Evolutionary conservation across 2,329 filamentous ascomycete species (phyloP).

Genomic region (Tolypocladium tropicale): DNA sequence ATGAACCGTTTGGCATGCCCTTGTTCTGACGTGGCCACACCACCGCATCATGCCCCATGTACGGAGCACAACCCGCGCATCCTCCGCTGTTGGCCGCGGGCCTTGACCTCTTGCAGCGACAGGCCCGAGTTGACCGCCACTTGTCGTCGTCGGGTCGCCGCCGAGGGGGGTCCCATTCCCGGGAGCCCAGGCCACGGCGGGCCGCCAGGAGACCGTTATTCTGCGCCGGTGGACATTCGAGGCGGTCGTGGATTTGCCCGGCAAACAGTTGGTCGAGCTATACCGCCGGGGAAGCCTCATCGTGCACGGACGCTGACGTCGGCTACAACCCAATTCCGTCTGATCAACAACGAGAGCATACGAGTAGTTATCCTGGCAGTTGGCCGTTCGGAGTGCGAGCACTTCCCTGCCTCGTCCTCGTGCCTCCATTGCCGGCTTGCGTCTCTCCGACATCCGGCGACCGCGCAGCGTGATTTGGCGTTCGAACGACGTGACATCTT

Average conservation of each 20-base stretch:
- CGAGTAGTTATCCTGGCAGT: not conserved
- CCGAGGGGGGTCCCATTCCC: not conserved
- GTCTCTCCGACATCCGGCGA: too few species aligned
- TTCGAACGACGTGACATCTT: not conserved
- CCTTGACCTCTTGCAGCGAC: not conserved
- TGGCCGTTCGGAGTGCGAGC: not conserved
- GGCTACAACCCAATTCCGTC: not conserved
- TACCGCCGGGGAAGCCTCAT: conserved; percentile 2
- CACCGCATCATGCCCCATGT: conserved; percentile 1
- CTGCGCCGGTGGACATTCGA: not conserved
- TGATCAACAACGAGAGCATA: not conserved
- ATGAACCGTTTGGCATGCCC: conserved; percentile 5
- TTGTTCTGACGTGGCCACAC: conserved; percentile 6
- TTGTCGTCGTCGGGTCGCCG: not conserved
- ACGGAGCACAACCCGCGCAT: not conserved
- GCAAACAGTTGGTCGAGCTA: not conserved
- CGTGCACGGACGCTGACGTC: conserved; percentile 1
- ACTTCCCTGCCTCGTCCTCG: not conserved
- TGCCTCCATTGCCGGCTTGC: not conserved
- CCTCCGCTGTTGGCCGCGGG: not conserved
- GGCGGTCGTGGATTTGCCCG: not conserved
- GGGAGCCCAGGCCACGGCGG: not conserved
- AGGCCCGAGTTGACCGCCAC: conserved; percentile 5
- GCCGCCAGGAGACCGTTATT: not conserved
- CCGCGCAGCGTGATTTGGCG: not conserved